Percentiles rank a stretch among this genome's conserved stretches.
Evolutionary conservation across 768 basidiomycete species (phyloP).

Genomic region (Steccherinum ochraceum): DNA sequence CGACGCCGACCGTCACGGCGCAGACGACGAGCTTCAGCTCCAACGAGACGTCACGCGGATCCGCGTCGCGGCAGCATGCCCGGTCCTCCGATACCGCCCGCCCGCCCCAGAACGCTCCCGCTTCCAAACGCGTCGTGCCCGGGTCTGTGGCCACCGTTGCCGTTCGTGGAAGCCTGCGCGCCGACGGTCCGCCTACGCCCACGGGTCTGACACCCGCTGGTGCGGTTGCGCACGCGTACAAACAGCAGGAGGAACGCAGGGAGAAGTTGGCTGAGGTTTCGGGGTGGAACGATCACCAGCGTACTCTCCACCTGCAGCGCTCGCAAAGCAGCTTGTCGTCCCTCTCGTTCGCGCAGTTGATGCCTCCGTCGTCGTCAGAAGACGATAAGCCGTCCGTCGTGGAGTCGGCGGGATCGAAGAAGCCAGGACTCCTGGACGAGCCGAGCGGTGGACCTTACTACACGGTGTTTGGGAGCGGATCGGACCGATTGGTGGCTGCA

Average conservation of each 20-base stretch:
- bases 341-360: neutral
- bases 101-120: neutral
- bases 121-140: neutral
- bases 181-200: conserved; percentile 1
- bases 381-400: conserved; percentile 3
- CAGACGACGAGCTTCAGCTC: conserved; percentile 1
- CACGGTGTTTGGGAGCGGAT: conserved; percentile 45
- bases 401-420: conserved; percentile 9
- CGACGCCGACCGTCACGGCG: conserved; percentile 15
- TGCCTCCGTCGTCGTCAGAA: conserved; percentile 1
- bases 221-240: conserved; percentile 42
- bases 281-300: conserved; percentile 18
- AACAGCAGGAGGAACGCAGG: conserved; percentile 32
- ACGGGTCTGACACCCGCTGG: conserved; percentile 37
- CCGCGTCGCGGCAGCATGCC: conserved; percentile 3
- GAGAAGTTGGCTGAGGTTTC: conserved; percentile 24
- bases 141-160: neutral
- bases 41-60: neutral
- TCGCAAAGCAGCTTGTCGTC: conserved; percentile 3
- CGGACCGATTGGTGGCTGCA: conserved; percentile 38
- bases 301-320: neutral
- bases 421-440: conserved; percentile 17
- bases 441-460: conserved; percentile 40
- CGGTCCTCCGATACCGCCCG: neutral
- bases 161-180: neutral